phyloP scores from a whole-genome alignment of 768 basidiomycete genomes.

The Leccinum rimulosum region DNA sequence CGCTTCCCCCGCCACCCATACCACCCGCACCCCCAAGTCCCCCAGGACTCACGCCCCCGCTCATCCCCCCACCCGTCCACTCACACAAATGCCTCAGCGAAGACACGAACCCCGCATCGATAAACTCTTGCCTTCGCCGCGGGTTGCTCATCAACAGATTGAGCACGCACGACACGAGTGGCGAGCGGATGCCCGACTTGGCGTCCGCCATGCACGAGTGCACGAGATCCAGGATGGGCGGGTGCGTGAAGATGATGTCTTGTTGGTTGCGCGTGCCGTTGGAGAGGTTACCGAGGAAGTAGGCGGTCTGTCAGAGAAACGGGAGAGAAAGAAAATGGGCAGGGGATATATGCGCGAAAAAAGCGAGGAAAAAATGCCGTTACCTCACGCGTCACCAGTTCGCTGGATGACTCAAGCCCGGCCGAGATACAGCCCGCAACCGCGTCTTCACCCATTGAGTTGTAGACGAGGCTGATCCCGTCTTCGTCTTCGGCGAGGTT shows the following conservation, averaged over 20 bases:
- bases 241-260: slow-evolving; percentile 48
- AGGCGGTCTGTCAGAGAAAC: slow-evolving; percentile 44
- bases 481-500: slow-evolving; percentile 67
- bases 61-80: slow-evolving; percentile 20
- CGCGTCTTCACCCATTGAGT: slow-evolving; percentile 45
- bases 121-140: slow-evolving; percentile 36
- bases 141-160: slow-evolving; percentile 49
- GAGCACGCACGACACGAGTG: slow-evolving; percentile 58
- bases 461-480: slow-evolving; percentile 61
- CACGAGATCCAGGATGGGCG: slow-evolving; percentile 51
- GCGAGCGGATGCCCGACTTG: slow-evolving; percentile 55
- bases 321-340: neutral
- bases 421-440: slow-evolving; percentile 46
- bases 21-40: slow-evolving; percentile 14
- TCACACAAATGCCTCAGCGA: slow-evolving; percentile 45
- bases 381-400: slow-evolving; percentile 56
- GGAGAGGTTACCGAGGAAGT: slow-evolving; percentile 64
- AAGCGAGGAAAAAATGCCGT: neutral
- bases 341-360: neutral
- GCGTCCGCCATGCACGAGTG: slow-evolving; percentile 59
- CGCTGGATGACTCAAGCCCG: slow-evolving; percentile 50
- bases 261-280: slow-evolving; percentile 56
- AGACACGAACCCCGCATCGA: slow-evolving; percentile 44
- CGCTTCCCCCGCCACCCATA: slow-evolving; percentile 2
- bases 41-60: slow-evolving; percentile 32